These are phyloP conservation scores for Didymellaceae sp. DNA, from an alignment of 2,329 filamentous ascomycete genomes.

Conservation along the genomic window DNA sequence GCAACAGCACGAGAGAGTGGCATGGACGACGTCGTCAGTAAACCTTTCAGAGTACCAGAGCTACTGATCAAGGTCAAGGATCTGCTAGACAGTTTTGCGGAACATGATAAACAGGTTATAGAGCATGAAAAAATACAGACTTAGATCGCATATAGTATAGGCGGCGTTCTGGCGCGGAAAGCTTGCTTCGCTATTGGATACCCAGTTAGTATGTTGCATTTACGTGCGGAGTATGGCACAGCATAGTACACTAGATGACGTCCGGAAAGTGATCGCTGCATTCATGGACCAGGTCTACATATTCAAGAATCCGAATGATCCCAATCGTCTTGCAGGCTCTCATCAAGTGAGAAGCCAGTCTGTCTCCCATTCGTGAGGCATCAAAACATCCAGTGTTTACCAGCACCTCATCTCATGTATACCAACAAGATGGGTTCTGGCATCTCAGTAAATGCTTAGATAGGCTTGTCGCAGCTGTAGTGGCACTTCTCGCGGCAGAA, in stretches of 20 bases:
- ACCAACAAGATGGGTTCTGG: too few relatives aligned
- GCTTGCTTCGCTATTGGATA: neutral
- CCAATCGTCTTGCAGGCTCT: neutral
- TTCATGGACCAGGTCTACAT: neutral
- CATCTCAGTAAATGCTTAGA: neutral
- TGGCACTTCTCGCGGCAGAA: slow-evolving; percentile 4
- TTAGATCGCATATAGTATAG: neutral
- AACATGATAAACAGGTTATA: neutral
- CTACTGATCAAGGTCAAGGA: slow-evolving; percentile 36
- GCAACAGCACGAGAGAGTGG: slow-evolving; percentile 38
- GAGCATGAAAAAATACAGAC: neutral
- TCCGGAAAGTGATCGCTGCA: neutral
- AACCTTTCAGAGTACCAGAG: slow-evolving; percentile 45
- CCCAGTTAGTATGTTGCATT: neutral
- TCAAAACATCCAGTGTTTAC: too few relatives aligned
- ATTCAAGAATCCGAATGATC: neutral
- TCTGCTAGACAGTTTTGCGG: slow-evolving; percentile 24
- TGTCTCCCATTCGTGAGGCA: neutral
- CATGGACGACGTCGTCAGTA: slow-evolving; percentile 46
- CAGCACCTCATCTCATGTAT: too few relatives aligned
- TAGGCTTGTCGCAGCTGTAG: neutral
- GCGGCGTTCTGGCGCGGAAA: neutral
- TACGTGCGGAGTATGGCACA: neutral
- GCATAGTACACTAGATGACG: neutral
- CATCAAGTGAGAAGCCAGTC: neutral